These are phyloP conservation scores for Tetrapisispora arboricola DNA, from an alignment of 805 yeast species.

Conservation along the genomic window DNA sequence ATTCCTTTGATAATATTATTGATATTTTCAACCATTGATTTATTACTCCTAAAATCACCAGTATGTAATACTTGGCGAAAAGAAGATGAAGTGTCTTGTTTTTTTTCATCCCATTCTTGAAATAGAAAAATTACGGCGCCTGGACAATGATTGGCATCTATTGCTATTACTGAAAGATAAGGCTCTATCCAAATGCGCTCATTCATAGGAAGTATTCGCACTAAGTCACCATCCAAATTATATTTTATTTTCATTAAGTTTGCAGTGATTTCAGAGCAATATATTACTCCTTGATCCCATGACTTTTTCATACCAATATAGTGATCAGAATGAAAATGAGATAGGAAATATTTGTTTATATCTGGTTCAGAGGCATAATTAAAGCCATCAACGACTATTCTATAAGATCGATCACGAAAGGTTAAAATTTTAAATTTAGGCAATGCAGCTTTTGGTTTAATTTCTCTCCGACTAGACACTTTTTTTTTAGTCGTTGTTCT, in stretches of 20 bases:
- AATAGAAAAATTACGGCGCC: slow-evolving; percentile 81
- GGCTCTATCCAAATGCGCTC: slow-evolving; percentile 32
- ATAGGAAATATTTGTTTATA: slow-evolving; percentile 46
- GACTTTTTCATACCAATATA: slow-evolving; percentile 73
- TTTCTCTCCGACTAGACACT: slow-evolving; percentile 6
- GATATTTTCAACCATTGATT: slow-evolving; percentile 34
- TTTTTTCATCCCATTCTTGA: slow-evolving; percentile 29
- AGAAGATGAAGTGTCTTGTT: not conserved
- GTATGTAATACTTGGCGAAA: slow-evolving; percentile 50
- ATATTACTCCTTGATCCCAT: slow-evolving; percentile 68
- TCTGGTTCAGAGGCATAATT: slow-evolving; percentile 31
- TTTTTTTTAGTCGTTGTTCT: not conserved
- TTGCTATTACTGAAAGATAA: slow-evolving; percentile 43
- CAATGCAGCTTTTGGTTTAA: slow-evolving; percentile 26
- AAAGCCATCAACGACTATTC: slow-evolving; percentile 60
- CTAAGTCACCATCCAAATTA: slow-evolving; percentile 35
- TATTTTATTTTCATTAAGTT: slow-evolving; percentile 44
- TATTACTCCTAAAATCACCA: slow-evolving; percentile 81
- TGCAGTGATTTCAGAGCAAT: slow-evolving; percentile 63
- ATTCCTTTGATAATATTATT: not conserved
- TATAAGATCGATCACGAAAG: slow-evolving; percentile 29
- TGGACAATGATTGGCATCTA: slow-evolving; percentile 95
- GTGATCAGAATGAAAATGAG: slow-evolving; percentile 92
- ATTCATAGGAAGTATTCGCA: slow-evolving; percentile 36
- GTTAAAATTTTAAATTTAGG: slow-evolving; percentile 46